A percentile compares a stretch with the other conserved stretches of the same genome.
Conservation (phyloP, 306 rosid species). For the Lathyrus oleraceus region DNA sequence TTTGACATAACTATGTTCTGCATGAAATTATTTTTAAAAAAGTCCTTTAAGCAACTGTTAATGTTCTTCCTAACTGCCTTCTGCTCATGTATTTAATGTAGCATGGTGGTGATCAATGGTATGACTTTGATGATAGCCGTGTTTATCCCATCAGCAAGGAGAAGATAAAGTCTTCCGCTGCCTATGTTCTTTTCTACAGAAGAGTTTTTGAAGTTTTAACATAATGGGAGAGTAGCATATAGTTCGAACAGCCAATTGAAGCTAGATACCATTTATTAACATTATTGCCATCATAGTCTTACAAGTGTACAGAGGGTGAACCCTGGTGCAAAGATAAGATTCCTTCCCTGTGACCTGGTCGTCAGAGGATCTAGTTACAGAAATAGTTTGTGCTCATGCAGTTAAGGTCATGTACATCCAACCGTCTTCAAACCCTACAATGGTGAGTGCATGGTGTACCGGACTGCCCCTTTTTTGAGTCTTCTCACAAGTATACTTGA, state of each 20-base stretch:
- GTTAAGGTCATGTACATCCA: slow-evolving; percentile 29
- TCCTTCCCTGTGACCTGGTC: slow-evolving; percentile 24
- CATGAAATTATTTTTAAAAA: not conserved
- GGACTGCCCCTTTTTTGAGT: slow-evolving; percentile 29
- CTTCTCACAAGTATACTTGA: slow-evolving; percentile 45
- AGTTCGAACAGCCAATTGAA: slow-evolving; percentile 36
- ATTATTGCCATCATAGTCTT: slow-evolving; percentile 45
- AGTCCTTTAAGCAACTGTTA: slow-evolving; percentile 9
- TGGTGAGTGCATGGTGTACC: not conserved
- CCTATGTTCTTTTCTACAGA: slow-evolving; percentile 95
- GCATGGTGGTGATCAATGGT: slow-evolving; percentile 97
- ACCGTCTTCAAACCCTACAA: slow-evolving; percentile 21
- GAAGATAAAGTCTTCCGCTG: slow-evolving; percentile 95
- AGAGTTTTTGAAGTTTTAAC: slow-evolving; percentile 61
- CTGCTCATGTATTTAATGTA: slow-evolving; percentile 43
- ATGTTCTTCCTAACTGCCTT: slow-evolving; percentile 28
- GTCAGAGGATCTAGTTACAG: slow-evolving; percentile 30
- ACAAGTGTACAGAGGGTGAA: slow-evolving; percentile 35
- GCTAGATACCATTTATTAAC: slow-evolving; percentile 39
- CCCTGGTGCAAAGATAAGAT: slow-evolving; percentile 30
- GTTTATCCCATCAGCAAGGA: slow-evolving; percentile 79
- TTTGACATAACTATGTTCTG: slow-evolving; percentile 24
- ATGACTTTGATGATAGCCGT: slow-evolving; percentile 86
- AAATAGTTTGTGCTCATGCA: slow-evolving; percentile 23
- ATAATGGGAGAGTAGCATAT: slow-evolving; percentile 39